These are phyloP conservation scores for Cairneyella variabilis DNA, from an alignment of 495 filamentous ascomycete species.

Conservation along the genomic window DNA sequence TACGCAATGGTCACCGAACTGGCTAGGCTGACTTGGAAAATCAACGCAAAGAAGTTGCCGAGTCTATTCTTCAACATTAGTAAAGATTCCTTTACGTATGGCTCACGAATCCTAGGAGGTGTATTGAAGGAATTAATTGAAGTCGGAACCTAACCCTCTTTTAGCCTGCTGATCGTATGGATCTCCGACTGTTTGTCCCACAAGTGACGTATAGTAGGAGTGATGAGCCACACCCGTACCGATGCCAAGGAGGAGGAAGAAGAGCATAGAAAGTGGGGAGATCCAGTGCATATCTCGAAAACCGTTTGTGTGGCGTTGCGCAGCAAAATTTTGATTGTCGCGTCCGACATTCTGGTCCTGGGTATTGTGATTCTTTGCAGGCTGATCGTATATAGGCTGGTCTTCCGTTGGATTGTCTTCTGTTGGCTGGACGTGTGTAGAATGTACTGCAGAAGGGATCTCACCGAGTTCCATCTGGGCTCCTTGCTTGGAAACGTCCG, in stretches of 20 bases:
- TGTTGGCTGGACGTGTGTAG: too few relatives aligned
- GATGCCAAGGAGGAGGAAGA: background rate
- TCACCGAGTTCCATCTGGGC: too few relatives aligned
- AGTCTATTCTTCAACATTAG: background rate
- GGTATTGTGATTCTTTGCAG: too few relatives aligned
- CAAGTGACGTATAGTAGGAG: background rate
- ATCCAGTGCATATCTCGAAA: background rate
- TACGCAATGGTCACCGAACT: constrained; percentile 12
- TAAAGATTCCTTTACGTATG: background rate
- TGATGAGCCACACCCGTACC: background rate
- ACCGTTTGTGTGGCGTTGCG: too few relatives aligned
- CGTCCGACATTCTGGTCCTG: too few relatives aligned
- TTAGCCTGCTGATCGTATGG: background rate
- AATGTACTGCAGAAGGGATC: too few relatives aligned
- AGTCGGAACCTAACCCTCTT: too few relatives aligned
- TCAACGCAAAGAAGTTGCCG: constrained; percentile 15
- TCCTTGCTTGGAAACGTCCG: too few relatives aligned
- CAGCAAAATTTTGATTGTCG: too few relatives aligned
- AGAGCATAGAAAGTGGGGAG: background rate
- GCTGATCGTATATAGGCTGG: too few relatives aligned
- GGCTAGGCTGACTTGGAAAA: constrained; percentile 10
- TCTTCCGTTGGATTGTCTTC: too few relatives aligned
- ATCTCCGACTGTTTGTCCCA: background rate
- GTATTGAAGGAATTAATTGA: too few relatives aligned
- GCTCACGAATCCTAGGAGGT: background rate